Evolutionary conservation across 202 grass and related monocot genomes (phyloP), one percentile per base, ranked within the genome.

Genomic region (Digitaria exilis): DNA sequence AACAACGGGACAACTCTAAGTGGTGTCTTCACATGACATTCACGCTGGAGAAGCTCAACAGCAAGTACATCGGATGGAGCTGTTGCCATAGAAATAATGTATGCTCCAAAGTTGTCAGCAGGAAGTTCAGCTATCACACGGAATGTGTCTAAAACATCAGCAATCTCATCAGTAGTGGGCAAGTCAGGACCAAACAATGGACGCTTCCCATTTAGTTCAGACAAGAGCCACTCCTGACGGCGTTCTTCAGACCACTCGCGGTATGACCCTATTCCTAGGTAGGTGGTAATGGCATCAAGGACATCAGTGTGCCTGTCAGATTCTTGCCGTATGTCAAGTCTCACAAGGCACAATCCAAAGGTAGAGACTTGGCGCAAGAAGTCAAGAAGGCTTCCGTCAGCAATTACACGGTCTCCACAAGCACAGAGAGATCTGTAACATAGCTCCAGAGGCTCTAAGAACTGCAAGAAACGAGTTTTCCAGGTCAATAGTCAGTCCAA

Each of bases 51-150:
- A 50, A 97, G 82, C 84, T 97, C 94, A 49, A 97, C 94, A 45
- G 89, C 94, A 66, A 97, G 82, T 58, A 97, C 94, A 84, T 97
- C 94, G 42, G 94, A 97, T 42, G 94, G 84, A 46, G 94, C 46
- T 35, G 94, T 97, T 69, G 94, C 94, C 94, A 97, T 97, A 24
- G 94, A 97, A 57, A 97, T 97, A 31, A 97, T 87, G n/a, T 97
- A 97, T 35, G 91, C 91, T 44, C 94, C 94, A 84, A 97, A 97
- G 59, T 72, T 97, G 79, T 97, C 94, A 32, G 89, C 80, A 3
- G 94, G 94, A 21, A 97, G 88, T 65, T 97, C 94, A 56, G 94
- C 88, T 25, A 97, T 91, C 37, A 97, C 91, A 69, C 91, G 82
- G 35, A 97, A 85, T 3, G 94, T 91, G 60, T 87, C 94, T 22